phyloP scores from a whole-genome alignment of 306 rosid genomes.

The Alnus glutinosa region DNA sequence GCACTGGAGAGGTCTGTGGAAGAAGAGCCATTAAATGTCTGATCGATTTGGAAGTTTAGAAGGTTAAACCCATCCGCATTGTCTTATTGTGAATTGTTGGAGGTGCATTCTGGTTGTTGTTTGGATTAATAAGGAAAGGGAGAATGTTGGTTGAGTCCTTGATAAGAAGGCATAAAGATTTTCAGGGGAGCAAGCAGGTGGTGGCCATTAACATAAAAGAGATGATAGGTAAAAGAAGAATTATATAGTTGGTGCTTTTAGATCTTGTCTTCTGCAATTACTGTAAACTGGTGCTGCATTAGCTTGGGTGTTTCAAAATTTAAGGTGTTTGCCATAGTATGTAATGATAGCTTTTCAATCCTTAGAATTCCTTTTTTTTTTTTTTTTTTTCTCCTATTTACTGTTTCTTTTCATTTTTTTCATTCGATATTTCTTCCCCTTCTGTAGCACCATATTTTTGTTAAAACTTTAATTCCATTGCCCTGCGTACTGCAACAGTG shows the following conservation, averaged over 20 bases:
- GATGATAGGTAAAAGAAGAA: constrained; percentile 1
- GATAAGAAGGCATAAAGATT: constrained; percentile 1
- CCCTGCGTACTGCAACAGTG: background rate
- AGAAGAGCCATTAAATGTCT: constrained; percentile 74
- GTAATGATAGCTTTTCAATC: background rate
- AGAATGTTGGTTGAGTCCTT: background rate
- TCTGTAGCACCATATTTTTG: background rate
- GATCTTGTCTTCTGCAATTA: constrained; percentile 16
- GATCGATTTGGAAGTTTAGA: constrained; percentile 36
- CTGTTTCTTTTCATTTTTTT: background rate
- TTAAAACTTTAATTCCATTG: background rate
- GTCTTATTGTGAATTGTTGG: background rate
- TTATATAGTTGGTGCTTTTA: background rate
- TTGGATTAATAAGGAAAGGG: constrained; percentile 17
- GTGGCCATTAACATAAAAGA: constrained; percentile 31
- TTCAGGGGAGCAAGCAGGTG: constrained; percentile 15
- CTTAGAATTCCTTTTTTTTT: background rate
- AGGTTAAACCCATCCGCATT: constrained; percentile 28
- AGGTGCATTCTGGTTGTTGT: constrained; percentile 39
- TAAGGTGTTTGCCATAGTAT: background rate
- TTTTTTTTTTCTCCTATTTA: background rate
- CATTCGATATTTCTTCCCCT: background rate
- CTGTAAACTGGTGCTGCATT: background rate
- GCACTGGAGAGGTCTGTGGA: constrained; percentile 70
- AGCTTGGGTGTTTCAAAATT: background rate